Conservation (phyloP, 2,329 filamentous ascomycete genomes). For the Penicillium sp. region DNA sequence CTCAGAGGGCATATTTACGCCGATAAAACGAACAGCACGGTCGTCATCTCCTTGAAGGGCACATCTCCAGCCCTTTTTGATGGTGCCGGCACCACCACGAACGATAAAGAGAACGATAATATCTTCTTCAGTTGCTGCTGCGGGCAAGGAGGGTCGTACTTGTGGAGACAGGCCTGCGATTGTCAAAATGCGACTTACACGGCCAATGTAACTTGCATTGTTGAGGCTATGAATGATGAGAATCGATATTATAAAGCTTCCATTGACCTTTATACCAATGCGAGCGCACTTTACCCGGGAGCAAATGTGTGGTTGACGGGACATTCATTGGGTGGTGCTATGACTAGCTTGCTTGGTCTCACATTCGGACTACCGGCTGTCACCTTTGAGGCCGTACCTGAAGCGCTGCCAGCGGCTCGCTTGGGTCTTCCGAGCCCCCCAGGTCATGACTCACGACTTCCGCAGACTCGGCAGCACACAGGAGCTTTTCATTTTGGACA, state of each 20-base stretch:
- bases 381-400: slow-evolving; percentile 90
- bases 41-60: slow-evolving; percentile 91
- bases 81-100: slow-evolving; percentile 93
- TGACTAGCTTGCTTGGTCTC: slow-evolving; percentile 82
- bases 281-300: slow-evolving; percentile 82
- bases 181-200: slow-evolving; percentile 84
- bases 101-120: slow-evolving; percentile 98
- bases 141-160: slow-evolving; percentile 84
- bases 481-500: slow-evolving; percentile 91
- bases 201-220: slow-evolving; percentile 90
- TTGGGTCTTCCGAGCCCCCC: slow-evolving; percentile 85
- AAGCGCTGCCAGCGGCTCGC: slow-evolving; percentile 80
- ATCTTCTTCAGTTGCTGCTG: slow-evolving; percentile 98
- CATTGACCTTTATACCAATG: slow-evolving; percentile 86
- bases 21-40: slow-evolving; percentile 78
- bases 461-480: slow-evolving; percentile 70
- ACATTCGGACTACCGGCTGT: slow-evolving; percentile 90
- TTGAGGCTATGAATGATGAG: slow-evolving; percentile 72
- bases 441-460: slow-evolving; percentile 67
- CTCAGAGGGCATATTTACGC: slow-evolving; percentile 90
- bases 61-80: slow-evolving; percentile 90
- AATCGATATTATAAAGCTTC: slow-evolving; percentile 90
- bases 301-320: slow-evolving; percentile 87
- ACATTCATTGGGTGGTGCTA: slow-evolving; percentile 87
- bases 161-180: slow-evolving; percentile 90